Percentiles rank a stretch among this genome's conserved stretches.
Evolutionary conservation across 441 rosid species (phyloP).

Genomic region (Isatis lusitanica): DNA sequence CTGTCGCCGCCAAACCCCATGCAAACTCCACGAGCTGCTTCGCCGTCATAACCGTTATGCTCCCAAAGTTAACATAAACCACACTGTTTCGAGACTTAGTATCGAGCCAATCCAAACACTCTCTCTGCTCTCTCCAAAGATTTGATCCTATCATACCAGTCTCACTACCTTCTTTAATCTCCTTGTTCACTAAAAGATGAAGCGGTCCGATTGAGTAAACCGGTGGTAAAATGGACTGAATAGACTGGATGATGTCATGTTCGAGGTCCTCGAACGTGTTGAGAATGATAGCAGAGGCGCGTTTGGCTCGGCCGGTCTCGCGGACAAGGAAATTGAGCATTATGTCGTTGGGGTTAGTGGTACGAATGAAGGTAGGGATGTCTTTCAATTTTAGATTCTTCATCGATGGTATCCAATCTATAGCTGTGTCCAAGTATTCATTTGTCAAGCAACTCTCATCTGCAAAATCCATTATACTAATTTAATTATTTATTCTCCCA

Average conservation of each 20-base stretch:
- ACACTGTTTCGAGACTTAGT: constrained; percentile 32
- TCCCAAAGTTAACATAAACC: constrained; percentile 44
- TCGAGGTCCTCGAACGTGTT: constrained; percentile 48
- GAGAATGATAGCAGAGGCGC: constrained; percentile 41
- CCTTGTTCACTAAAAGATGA: constrained; percentile 28
- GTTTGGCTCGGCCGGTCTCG: constrained; percentile 34
- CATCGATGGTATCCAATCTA: constrained; percentile 49
- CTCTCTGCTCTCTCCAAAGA: constrained; percentile 41
- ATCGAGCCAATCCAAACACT: constrained; percentile 41
- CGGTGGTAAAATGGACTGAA: constrained; percentile 36
- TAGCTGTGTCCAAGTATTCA: constrained; percentile 14
- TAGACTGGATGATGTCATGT: constrained; percentile 19
- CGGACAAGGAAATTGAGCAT: background rate
- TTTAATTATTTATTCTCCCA: background rate
- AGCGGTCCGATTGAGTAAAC: constrained; percentile 44
- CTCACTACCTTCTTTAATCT: constrained; percentile 13
- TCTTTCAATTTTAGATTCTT: constrained; percentile 42
- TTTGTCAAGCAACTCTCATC: constrained; percentile 29
- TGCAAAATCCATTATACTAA: background rate
- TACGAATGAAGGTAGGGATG: constrained; percentile 39
- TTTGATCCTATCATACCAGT: constrained; percentile 13
- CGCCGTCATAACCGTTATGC: constrained; percentile 33
- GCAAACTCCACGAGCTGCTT: constrained; percentile 41
- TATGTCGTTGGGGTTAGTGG: constrained; percentile 32
- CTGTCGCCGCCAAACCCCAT: constrained; percentile 41